Evolutionary conservation across 116 monocot genomes (phyloP), one percentile per base, ranked within the genome.

Genomic region (Dioscorea cayenensis): DNA sequence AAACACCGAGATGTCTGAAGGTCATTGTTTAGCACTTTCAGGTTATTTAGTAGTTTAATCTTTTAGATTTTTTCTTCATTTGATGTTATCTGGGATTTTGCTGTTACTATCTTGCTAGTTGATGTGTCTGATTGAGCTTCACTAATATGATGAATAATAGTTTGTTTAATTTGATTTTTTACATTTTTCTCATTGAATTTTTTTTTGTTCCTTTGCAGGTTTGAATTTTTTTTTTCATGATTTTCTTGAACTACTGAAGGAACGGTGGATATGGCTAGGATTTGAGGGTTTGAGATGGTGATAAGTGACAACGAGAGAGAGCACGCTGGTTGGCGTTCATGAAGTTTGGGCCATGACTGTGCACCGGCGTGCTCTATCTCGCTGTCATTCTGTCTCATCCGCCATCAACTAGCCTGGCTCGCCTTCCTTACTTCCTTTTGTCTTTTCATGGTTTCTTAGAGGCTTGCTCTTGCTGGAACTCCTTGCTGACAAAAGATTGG

Each of bases 251-350:
- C 21, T 21, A n/a, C 9, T 0, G 59, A 16, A 19, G 16, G 21
- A 21, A 7, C 3, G 59, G 59, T 59, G 17, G 59, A 16, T 6
- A 59, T 59, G 59, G 59, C 59, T 59, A 16, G 59, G 3, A 19
- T 19, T 59, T 17, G 2, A 6, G 14, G 17, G 59, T 59, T 6
- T 11, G 59, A 17, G 13, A 21, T 59, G 59, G 59, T 43, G 21
- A 59, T 21, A 17, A 21, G 59, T 59, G 59, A 59, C 59, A 59
- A 59, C 59, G 59, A 59, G 59, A 21, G 59, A 59, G 59, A 59
- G 59, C 59, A 59, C 59, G 59, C 59, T 6, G 17, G 59, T 59
- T 19, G 59, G 21, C 59, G 17, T 17, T 59, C 59, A 59, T 59
- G 59, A 43, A 12, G 43, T 59, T 21, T 21, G 6, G n/a, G n/a